Base-by-base conservation (phyloP, 139 green algal species). In the Asterochloris sp. region DNA sequence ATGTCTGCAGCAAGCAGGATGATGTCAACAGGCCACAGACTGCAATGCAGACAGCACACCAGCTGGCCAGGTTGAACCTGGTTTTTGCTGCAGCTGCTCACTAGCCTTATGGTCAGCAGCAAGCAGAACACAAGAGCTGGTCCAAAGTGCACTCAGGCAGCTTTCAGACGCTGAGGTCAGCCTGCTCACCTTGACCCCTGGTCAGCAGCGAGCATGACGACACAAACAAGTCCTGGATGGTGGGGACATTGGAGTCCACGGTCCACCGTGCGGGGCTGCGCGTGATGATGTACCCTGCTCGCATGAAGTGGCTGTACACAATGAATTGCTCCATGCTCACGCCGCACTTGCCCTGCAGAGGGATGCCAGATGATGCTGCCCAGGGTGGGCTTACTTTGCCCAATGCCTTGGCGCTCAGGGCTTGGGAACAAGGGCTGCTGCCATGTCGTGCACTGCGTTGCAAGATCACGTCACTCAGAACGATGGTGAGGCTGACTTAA, bases 221-320 rank as follows among this genome's bases (percentile, higher is more conserved):
- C 38, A 54, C 38, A 54, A 54, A 54, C 38, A 54, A 6, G 38
- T 54, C 38, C 38, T 6, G 38, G 38, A 54, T 54, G 38, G 38
- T 54, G 24, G n/a, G 38, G 13, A 26, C 27, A 77, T 12, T n/a
- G n/a, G n/a, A 28, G 24, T 60, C 28, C 26, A 24, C 27, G 26
- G 73, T 11, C 54, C 26, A 61, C 23, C 28, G 13, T 26, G 26
- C 54, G 11, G 60, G 26, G 11, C 17, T 80, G 73, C 82, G 81
- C 14, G 62, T 69, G 9, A 81, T 75, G 62, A 85, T 81, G 63
- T 73, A 71, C 64, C 82, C 74, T 21, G 74, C 66, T 10, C 47
- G 64, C 82, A 81, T 77, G 13, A 85, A 47, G 21, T 85, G 74
- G 62, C 38, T 29, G 47, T 85, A 85, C 38, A 85, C 82, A 15